Percentiles rank a stretch among this genome's conserved stretches.
These are phyloP conservation scores for Kwoniella europaea DNA, from an alignment of 768 basidiomycete genomes.

Conservation along the genomic window DNA sequence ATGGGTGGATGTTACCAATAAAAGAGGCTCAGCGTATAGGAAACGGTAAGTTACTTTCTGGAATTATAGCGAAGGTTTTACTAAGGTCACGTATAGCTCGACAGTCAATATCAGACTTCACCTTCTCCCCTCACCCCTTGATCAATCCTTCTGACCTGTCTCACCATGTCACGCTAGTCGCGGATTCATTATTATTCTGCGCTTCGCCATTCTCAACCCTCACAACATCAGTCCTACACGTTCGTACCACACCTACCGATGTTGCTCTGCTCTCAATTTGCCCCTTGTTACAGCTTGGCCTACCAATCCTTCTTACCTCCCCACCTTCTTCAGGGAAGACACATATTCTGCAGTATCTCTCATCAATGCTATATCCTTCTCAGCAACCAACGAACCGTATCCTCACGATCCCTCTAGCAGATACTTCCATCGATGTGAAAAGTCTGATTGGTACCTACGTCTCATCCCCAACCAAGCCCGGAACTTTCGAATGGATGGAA, in stretches of 20 bases:
- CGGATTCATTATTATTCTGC: constrained; percentile 60
- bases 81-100: constrained; percentile 12
- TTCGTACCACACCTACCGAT: constrained; percentile 70
- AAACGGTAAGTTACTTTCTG: constrained; percentile 53
- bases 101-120: not conserved
- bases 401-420: constrained; percentile 85
- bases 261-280: constrained; percentile 69
- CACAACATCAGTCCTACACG: constrained; percentile 52
- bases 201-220: constrained; percentile 26
- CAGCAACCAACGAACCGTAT: constrained; percentile 67
- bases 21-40: constrained; percentile 70
- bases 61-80: constrained; percentile 60
- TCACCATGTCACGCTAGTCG: constrained; percentile 43
- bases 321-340: constrained; percentile 88
- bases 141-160: constrained; percentile 62
- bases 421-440: constrained; percentile 92
- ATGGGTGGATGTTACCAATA: constrained; percentile 82
- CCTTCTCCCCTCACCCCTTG: constrained; percentile 62
- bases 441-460: constrained; percentile 90
- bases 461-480: constrained; percentile 79
- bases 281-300: constrained; percentile 68
- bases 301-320: constrained; percentile 82
- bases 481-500: constrained; percentile 95
- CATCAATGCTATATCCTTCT: constrained; percentile 67
- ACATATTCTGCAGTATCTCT: constrained; percentile 76